Conservation (phyloP, 306 rosid species). For the Malus fusca region DNA sequence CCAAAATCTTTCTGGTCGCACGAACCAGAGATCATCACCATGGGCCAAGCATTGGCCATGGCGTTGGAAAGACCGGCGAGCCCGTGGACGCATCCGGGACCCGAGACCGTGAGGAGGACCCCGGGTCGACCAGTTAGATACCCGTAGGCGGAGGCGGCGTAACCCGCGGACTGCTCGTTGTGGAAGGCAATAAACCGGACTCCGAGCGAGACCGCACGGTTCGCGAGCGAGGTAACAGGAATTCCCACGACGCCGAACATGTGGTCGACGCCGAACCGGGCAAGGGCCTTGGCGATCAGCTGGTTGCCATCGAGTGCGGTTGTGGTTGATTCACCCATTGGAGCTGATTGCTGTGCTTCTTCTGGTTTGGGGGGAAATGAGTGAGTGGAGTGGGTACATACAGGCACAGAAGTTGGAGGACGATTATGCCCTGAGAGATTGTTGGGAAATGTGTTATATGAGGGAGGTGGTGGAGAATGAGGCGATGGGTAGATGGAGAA, state of each 20-base stretch:
- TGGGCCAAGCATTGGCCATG: constrained; percentile 75
- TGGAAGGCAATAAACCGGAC: constrained; percentile 81
- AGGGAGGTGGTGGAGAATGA: not conserved
- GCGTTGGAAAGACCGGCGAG: constrained; percentile 90
- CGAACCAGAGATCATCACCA: constrained; percentile 86
- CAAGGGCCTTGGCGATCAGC: constrained; percentile 62
- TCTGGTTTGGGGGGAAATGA: not conserved
- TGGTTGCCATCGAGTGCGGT: constrained; percentile 50
- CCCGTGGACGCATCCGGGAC: constrained; percentile 96
- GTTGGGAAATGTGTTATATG: too few relatives aligned
- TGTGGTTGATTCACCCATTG: constrained; percentile 17
- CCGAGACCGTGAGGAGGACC: constrained; percentile 84
- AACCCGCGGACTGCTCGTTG: constrained; percentile 95
- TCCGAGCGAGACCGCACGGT: constrained; percentile 73
- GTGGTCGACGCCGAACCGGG: constrained; percentile 51
- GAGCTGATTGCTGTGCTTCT: not conserved
- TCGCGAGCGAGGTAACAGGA: constrained; percentile 88
- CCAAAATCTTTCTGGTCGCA: constrained; percentile 70
- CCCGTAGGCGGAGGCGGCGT: constrained; percentile 97
- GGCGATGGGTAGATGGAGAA: not conserved
- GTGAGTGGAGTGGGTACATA: not conserved
- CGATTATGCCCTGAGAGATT: not conserved
- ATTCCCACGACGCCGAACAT: constrained; percentile 99
- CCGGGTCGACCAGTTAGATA: constrained; percentile 75
- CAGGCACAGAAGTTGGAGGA: not conserved